Base-by-base conservation (phyloP, 352 stramenopile species). In the Thraustotheca clavata region DNA sequence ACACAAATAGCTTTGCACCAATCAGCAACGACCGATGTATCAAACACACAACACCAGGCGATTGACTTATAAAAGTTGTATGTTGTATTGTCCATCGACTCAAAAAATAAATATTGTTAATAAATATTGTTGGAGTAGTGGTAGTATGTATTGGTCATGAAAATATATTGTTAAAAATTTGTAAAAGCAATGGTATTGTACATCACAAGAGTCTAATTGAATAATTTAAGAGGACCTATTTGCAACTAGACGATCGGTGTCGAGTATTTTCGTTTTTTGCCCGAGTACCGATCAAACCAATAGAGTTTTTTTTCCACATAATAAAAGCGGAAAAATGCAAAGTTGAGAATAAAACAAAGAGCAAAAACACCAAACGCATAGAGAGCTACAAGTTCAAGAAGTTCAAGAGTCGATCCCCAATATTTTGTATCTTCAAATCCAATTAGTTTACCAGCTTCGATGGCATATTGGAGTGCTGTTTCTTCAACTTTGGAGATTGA, bases 181-280 rank as follows among this genome's bases (percentile, higher is more conserved):
- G n/a, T n/a, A n/a, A n/a, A n/a, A n/a, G n/a, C n/a, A n/a, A n/a
- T n/a, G n/a, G n/a, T n/a, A n/a, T n/a, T n/a, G n/a, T n/a, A n/a
- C n/a, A n/a, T n/a, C n/a, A n/a, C n/a, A n/a, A n/a, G n/a, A n/a
- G n/a, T n/a, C n/a, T n/a, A n/a, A n/a, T n/a, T n/a, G n/a, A 43
- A 52, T 52, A 52, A 52, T 14, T 52, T 52, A 52, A 14, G 7
- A 52, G 24, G n/a, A 20, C 31, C 9, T 18, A 11, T 1, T 24
- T 8, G 12, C 2, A 8, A 9, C 43, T 52, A 52, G 43, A 52
- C 43, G n/a, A 52, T 52, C 2, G 43, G 43, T 31, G 43, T 52
- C 35, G 55, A 63, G 22, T 49, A 47, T 41, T 63, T 63, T 14
- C 55, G 55, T 41, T 63, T 63, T 41, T 63, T 63, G 55, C 55